Conservation (phyloP, 2,329 filamentous ascomycete genomes). For the Epichloe amarillans region DNA sequence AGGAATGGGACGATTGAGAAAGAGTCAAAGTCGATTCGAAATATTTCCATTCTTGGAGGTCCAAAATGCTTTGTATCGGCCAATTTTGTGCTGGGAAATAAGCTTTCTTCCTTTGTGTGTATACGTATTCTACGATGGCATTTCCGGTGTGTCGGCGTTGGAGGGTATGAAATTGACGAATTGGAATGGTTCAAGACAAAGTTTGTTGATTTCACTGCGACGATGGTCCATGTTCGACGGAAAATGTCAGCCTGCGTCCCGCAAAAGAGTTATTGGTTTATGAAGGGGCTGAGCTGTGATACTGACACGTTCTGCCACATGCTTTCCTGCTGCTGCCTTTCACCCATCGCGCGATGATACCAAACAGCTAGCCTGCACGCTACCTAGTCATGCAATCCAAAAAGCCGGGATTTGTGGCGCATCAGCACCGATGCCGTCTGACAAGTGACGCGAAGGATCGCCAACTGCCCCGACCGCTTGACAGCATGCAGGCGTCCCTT, state of each 20-base stretch:
- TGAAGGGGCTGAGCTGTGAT: too few species aligned
- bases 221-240: background rate
- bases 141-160: background rate
- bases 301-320: background rate
- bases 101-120: background rate
- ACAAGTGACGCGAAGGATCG: background rate
- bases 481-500: background rate
- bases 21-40: background rate
- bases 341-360: background rate
- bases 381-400: background rate
- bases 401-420: background rate
- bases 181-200: background rate
- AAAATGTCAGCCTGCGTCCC: too few species aligned
- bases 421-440: background rate
- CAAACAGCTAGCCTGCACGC: background rate
- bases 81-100: background rate
- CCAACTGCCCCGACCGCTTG: too few species aligned
- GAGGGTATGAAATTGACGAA: background rate
- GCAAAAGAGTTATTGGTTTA: too few species aligned
- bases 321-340: background rate
- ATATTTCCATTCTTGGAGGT: background rate
- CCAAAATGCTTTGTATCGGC: background rate
- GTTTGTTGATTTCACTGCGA: background rate
- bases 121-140: background rate
- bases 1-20: constrained; percentile 78